These are phyloP conservation scores for Chlamydomonas reinhardtii DNA, from an alignment of 163 green algal species.

Conservation along the genomic window DNA sequence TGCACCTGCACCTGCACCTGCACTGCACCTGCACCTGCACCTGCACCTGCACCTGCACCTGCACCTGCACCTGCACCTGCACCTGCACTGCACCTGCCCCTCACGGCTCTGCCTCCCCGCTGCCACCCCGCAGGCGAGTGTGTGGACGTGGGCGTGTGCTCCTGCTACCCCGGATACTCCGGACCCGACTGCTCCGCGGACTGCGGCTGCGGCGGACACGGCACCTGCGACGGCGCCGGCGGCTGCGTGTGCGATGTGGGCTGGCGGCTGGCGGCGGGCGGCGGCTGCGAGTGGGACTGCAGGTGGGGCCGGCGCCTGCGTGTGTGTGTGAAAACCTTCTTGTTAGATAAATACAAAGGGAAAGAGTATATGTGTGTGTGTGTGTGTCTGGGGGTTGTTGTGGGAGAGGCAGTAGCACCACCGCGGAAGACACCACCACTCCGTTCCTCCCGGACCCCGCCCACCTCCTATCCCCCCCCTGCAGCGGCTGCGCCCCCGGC, in stretches of 20 bases:
- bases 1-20: no score
- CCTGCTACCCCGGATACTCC: constrained; percentile 36
- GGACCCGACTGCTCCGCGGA: background rate
- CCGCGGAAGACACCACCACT: no score
- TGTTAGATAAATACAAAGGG: no score
- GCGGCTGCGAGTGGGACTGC: constrained; percentile 34
- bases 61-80: no score
- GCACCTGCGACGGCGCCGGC: background rate
- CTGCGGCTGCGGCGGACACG: constrained; percentile 1
- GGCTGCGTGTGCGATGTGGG: constrained; percentile 38
- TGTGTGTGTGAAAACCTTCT: no score
- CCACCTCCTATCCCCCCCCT: background rate
- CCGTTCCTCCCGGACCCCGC: no score
- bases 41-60: no score
- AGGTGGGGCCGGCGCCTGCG: background rate
- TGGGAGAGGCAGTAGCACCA: no score
- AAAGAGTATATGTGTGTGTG: no score
- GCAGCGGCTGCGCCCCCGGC: background rate
- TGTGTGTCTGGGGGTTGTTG: no score
- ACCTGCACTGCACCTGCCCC: background rate
- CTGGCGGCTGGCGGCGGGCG: background rate
- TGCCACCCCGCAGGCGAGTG: background rate
- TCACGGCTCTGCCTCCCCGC: no score
- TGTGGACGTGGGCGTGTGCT: constrained; percentile 28
- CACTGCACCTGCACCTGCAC: no score